These are phyloP conservation scores for Hevea brasiliensis DNA, from an alignment of 345 rosid genomes.

Conservation along the genomic window DNA sequence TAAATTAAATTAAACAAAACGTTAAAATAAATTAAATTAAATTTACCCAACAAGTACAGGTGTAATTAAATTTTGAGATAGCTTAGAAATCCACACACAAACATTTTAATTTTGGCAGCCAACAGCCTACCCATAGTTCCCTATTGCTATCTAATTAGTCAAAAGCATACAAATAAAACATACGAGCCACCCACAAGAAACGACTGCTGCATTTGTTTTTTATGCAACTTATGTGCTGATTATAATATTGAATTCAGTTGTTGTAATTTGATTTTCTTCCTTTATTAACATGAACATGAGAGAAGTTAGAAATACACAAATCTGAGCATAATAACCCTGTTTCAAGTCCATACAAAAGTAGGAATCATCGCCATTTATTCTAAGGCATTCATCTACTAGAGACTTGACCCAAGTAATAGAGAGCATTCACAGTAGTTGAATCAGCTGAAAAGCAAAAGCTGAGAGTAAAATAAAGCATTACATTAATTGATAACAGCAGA, in stretches of 20 bases:
- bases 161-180: neutral
- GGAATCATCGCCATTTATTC: too few species aligned
- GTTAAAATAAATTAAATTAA: too few species aligned
- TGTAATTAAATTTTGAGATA: too few species aligned
- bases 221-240: neutral
- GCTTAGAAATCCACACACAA: neutral
- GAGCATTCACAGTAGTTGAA: neutral
- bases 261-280: neutral
- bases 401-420: too few species aligned
- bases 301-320: neutral
- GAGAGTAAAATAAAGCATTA: neutral
- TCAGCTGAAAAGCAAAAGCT: neutral
- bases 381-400: too few species aligned
- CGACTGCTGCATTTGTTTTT: neutral
- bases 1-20: too few species aligned
- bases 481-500: neutral
- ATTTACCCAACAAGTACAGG: too few species aligned
- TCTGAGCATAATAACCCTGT: neutral
- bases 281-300: too few species aligned
- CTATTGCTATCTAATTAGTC: neutral
- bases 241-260: neutral
- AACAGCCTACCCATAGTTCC: neutral
- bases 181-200: neutral
- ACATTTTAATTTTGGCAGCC: neutral
- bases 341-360: too few species aligned